These are phyloP conservation scores for Leccinum fuscescens DNA, from an alignment of 1,284 basidiomycete genomes.

Conservation along the genomic window DNA sequence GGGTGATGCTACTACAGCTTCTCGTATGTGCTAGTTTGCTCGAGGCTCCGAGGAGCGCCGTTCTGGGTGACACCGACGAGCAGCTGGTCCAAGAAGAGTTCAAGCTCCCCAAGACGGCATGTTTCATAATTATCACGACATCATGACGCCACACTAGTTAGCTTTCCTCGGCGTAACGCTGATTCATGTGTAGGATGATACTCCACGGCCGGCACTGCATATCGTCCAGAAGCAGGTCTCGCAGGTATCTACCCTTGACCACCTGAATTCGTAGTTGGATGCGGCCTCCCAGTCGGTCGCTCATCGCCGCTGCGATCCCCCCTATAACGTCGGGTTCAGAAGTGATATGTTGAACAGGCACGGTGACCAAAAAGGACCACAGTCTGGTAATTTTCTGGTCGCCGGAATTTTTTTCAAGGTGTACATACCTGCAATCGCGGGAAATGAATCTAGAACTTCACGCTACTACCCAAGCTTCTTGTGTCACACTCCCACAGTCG, in stretches of 20 bases:
- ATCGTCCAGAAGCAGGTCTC: constrained; percentile 43
- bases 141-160: constrained; percentile 21
- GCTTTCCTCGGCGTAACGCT: background rate
- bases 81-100: constrained; percentile 37
- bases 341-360: constrained; percentile 58
- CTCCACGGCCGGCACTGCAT: constrained; percentile 42
- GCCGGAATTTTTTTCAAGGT: constrained; percentile 34
- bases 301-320: constrained; percentile 60
- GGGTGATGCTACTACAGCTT: constrained; percentile 10
- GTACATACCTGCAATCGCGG: constrained; percentile 40
- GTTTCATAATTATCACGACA: constrained; percentile 46
- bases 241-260: constrained; percentile 48
- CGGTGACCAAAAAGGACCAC: constrained; percentile 42
- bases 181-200: constrained; percentile 46
- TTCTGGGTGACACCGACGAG: background rate
- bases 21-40: background rate
- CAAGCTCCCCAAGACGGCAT: constrained; percentile 42
- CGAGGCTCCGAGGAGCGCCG: background rate
- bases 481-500: constrained; percentile 36
- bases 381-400: constrained; percentile 43
- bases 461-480: background rate
- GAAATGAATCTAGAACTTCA: constrained; percentile 13
- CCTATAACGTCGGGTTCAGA: constrained; percentile 56
- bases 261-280: constrained; percentile 56
- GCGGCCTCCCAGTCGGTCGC: constrained; percentile 60